Conservation (phyloP, 2,329 filamentous ascomycete genomes). For the Fusarium dlaminii region DNA sequence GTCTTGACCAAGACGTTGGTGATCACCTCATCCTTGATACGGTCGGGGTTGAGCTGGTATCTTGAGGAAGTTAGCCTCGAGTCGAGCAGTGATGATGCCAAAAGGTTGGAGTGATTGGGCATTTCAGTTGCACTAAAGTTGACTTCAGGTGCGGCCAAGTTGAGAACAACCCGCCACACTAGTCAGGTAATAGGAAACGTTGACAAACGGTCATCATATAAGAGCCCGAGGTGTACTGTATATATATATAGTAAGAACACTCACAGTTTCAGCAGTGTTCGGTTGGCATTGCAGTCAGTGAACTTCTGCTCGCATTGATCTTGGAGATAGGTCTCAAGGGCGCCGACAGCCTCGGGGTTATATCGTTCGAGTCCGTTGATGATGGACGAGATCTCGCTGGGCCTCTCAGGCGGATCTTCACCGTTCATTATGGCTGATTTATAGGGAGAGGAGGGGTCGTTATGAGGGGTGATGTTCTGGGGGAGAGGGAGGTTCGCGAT, state of each 20-base stretch:
- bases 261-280: constrained; percentile 96
- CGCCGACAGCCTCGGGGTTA: constrained; percentile 94
- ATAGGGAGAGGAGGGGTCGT: constrained; percentile 35
- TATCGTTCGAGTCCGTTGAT: constrained; percentile 98
- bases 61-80: constrained; percentile 58
- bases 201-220: constrained; percentile 77
- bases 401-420: constrained; percentile 91
- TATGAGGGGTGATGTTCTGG: constrained; percentile 41
- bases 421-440: constrained; percentile 64
- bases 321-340: constrained; percentile 93
- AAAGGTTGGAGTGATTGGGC: constrained; percentile 18
- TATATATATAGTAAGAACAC: constrained; percentile 53
- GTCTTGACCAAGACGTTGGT: constrained; percentile 99
- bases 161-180: constrained; percentile 59
- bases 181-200: constrained; percentile 99
- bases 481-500: constrained; percentile 49
- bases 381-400: constrained; percentile 90
- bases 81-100: background rate
- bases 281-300: constrained; percentile 95
- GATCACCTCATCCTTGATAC: constrained; percentile 94
- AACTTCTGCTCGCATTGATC: constrained; percentile 96
- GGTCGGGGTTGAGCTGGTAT: constrained; percentile 99
- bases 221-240: constrained; percentile 28
- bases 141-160: constrained; percentile 69
- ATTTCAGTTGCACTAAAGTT: constrained; percentile 78